These are phyloP conservation scores for Penicillium fuscoglaucum DNA, from an alignment of 2,329 filamentous ascomycete genomes.

Conservation along the genomic window DNA sequence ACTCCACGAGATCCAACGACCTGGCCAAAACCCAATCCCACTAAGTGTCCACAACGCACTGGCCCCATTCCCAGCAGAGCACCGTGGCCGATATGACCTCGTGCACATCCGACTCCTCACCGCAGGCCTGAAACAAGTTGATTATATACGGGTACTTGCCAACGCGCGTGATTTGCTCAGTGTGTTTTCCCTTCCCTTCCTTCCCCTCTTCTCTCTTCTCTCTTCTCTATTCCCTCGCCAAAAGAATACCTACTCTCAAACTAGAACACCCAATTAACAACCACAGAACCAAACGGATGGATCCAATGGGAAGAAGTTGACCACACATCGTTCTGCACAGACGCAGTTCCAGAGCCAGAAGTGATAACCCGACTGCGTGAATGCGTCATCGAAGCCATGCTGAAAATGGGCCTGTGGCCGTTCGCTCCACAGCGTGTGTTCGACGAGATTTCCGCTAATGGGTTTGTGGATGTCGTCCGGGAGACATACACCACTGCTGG, in stretches of 20 bases:
- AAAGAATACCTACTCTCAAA: neutral
- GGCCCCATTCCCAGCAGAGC: constrained; percentile 28
- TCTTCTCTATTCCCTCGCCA: neutral
- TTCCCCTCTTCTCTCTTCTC: no score
- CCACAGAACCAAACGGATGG: constrained; percentile 27
- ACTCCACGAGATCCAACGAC: constrained; percentile 14
- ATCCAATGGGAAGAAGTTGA: constrained; percentile 34
- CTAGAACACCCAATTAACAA: neutral
- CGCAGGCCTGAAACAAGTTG: constrained; percentile 27
- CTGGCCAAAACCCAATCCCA: constrained; percentile 5
- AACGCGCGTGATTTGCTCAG: constrained; percentile 33
- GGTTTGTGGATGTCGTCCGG: constrained; percentile 13
- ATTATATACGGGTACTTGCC: constrained; percentile 22
- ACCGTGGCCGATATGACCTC: constrained; percentile 32
- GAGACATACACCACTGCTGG: constrained; percentile 16
- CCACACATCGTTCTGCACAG: constrained; percentile 19
- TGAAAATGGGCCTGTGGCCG: constrained; percentile 14
- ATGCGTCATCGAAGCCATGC: constrained; percentile 13
- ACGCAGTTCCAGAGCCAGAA: constrained; percentile 9
- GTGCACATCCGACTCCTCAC: constrained; percentile 33
- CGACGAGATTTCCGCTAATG: constrained; percentile 3
- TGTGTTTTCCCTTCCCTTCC: constrained; percentile 10
- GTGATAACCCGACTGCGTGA: constrained; percentile 11
- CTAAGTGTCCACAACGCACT: constrained; percentile 28
- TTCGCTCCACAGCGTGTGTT: constrained; percentile 17